Evolutionary conservation across 75 land plant genomes (phyloP).

Genomic region (Pinus taeda): DNA sequence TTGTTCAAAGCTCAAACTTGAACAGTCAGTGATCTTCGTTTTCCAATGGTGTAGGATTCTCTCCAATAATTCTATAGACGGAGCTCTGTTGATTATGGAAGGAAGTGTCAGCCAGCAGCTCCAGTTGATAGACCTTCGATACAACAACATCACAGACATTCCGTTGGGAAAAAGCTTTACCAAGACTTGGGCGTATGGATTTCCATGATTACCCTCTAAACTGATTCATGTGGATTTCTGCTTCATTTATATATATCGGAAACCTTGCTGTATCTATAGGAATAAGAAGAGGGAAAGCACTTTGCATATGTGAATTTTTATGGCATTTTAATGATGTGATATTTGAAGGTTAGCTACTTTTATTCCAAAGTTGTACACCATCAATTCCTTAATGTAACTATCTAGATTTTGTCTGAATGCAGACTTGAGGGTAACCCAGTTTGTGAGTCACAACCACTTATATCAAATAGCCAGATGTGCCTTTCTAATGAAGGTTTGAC

Average conservation of each 20-base stretch:
- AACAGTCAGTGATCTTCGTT: too few relatives aligned
- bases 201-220: not conserved
- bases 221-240: not conserved
- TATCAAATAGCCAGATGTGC: constrained; percentile 31
- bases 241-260: not conserved
- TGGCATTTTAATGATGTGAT: too few relatives aligned
- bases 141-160: constrained; percentile 36
- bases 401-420: not conserved
- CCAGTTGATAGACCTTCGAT: constrained; percentile 43
- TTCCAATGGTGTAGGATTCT: constrained; percentile 33
- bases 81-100: constrained; percentile 30
- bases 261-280: too few relatives aligned
- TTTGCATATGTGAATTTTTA: too few relatives aligned
- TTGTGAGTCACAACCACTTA: constrained; percentile 8
- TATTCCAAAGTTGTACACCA: too few relatives aligned
- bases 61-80: constrained; percentile 46
- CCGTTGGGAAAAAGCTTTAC: constrained; percentile 14
- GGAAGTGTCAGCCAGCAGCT: constrained; percentile 22
- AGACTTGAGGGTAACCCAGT: constrained; percentile 62
- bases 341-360: too few relatives aligned
- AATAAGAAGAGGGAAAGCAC: too few relatives aligned
- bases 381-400: not conserved
- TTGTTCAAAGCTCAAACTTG: too few relatives aligned
- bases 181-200: constrained; percentile 39
- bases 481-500: constrained; percentile 10